Percentiles rank a stretch among this genome's conserved stretches.
These are phyloP conservation scores for Iris macrosiphon DNA, from an alignment of 106 monocot species.

Conservation along the genomic window DNA sequence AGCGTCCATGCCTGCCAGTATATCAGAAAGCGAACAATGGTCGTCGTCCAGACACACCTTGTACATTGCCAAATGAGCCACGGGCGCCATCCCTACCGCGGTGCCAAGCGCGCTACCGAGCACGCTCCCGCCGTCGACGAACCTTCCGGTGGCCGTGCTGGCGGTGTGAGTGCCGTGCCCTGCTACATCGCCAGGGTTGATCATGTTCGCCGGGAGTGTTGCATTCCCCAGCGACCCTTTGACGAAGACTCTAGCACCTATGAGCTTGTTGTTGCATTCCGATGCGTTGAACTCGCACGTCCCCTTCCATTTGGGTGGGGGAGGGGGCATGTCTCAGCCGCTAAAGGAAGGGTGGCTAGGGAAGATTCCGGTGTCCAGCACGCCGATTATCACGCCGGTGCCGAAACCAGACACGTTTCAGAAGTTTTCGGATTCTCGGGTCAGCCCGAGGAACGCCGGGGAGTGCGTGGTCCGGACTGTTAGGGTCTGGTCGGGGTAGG, in stretches of 20 bases:
- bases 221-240: no score
- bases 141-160: constrained; percentile 9
- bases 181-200: neutral
- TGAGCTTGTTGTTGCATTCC: constrained; percentile 50
- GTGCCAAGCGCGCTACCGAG: constrained; percentile 2
- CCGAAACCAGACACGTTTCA: no score
- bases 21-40: neutral
- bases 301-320: constrained; percentile 20
- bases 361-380: constrained; percentile 16
- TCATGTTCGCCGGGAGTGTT: no score
- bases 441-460: constrained; percentile 27
- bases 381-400: no score
- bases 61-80: constrained; percentile 20
- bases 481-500: neutral
- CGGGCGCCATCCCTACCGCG: constrained; percentile 2
- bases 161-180: constrained; percentile 21
- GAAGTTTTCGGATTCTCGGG: neutral
- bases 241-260: constrained; percentile 24
- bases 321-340: constrained; percentile 11
- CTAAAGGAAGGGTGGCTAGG: constrained; percentile 17
- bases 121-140: neutral
- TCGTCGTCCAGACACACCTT: constrained; percentile 2
- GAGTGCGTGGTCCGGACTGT: constrained; percentile 31
- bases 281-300: constrained; percentile 12
- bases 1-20: neutral